Evolutionary conservation across 176 grass and related monocot species (phyloP).

Genomic region (Calamus simplicifolius): DNA sequence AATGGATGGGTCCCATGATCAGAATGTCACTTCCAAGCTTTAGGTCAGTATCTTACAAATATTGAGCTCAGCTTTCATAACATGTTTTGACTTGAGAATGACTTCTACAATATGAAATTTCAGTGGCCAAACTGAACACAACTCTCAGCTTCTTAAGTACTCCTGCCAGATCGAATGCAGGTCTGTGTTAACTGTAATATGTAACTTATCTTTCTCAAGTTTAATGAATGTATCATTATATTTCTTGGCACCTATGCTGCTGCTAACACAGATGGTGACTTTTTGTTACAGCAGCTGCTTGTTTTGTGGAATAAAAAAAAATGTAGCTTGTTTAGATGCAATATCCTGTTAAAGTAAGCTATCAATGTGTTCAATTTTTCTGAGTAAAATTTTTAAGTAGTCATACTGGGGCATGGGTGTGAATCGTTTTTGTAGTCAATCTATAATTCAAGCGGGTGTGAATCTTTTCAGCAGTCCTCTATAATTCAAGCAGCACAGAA

Average conservation of each 20-base stretch:
- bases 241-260: not conserved
- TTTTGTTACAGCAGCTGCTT: too few species aligned
- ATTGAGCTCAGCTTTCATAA: not conserved
- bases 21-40: conserved; percentile 97
- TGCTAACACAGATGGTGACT: too few species aligned
- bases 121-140: conserved; percentile 67
- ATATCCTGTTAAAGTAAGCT: too few species aligned
- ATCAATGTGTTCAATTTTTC: too few species aligned
- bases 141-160: conserved; percentile 83
- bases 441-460: too few species aligned
- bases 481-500: too few species aligned
- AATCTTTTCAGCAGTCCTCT: too few species aligned
- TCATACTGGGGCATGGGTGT: too few species aligned
- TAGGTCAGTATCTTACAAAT: conserved; percentile 46
- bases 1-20: conserved; percentile 61
- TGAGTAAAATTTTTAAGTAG: too few species aligned
- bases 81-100: conserved; percentile 11
- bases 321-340: too few species aligned
- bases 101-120: conserved; percentile 24
- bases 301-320: too few species aligned
- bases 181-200: conserved; percentile 19
- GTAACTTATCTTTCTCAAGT: not conserved
- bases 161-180: conserved; percentile 88
- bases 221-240: conserved; percentile 2
- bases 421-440: too few species aligned